Base-by-base conservation (phyloP, 441 rosid species). In the Pelargonium citronellum region DNA sequence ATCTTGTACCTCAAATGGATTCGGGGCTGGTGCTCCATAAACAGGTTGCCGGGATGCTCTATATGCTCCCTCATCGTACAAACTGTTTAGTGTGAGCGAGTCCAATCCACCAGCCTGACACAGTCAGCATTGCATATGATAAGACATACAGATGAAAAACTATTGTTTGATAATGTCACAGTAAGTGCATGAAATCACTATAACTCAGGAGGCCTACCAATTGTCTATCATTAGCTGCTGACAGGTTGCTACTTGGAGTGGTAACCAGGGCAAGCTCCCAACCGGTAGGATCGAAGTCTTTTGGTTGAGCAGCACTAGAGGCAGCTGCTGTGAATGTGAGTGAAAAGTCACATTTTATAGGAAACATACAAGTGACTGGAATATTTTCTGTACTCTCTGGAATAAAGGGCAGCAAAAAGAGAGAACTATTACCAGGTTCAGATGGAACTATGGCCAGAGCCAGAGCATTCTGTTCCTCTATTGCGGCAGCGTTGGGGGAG, bases 201-300 rank as follows among this genome's bases (percentile, higher is more conserved):
- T 7, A 12, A 8, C 12, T 44, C 12, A 8, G 49, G 5, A 44
- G 19, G 67, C 86, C 66, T 89, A 95, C 99, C 93, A 95, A 71
- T 83, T 95, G 89, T 78, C 97, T 85, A 53, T 92, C 98, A 46
- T 75, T 92, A 75, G 75, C 81, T 39, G 97, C 68, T 79, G 99
- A 94, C 68, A 90, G 84, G 75, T 90, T 75, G 19, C 73, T 71
- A 79, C 96, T 87, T 30, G 96, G 93, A 46, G 97, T 81, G 19
- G 87, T 74, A 66, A 95, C 93, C 66, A 92, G 83, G 24, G 98
- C 93, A 78, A 95, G 95, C 77, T 92, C 98, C 99, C 98, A 95
- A 71, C 99, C 98, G 61, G 87, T 69, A 66, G 98, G 95, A 81
- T 90, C 95, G 69, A 87, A 92, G 73, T 88, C 84, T 66, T 75